Evolutionary conservation across 805 yeast genomes (phyloP).

Genomic region (Sugiyamaella floridensis): DNA sequence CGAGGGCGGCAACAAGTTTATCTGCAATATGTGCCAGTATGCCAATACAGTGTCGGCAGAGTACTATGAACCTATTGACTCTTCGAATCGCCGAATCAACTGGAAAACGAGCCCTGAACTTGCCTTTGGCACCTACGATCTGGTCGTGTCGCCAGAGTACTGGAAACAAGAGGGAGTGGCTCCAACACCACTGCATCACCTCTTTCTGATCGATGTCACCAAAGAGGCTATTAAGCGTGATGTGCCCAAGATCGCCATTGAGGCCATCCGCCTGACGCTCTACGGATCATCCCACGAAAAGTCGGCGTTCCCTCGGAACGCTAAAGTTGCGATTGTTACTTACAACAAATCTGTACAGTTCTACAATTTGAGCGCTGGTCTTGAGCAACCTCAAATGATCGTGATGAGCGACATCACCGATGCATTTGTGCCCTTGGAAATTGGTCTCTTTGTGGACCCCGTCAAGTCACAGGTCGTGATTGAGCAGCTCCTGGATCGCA

Average conservation of each 20-base stretch:
- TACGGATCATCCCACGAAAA: constrained; percentile 26
- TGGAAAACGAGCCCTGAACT: constrained; percentile 64
- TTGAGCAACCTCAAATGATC: constrained; percentile 51
- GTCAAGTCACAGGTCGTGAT: constrained; percentile 55
- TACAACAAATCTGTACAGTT: constrained; percentile 69
- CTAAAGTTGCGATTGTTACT: constrained; percentile 63
- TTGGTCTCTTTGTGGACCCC: constrained; percentile 77
- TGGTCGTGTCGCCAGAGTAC: constrained; percentile 68
- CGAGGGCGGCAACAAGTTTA: constrained; percentile 52
- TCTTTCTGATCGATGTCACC: constrained; percentile 67
- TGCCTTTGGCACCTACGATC: constrained; percentile 76
- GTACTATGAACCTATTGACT: constrained; percentile 57
- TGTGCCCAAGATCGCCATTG: constrained; percentile 57
- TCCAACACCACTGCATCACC: constrained; percentile 53
- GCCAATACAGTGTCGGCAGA: constrained; percentile 62
- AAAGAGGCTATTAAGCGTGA: constrained; percentile 52
- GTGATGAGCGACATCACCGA: constrained; percentile 66
- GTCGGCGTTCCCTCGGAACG: constrained; percentile 35
- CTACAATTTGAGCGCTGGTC: constrained; percentile 53
- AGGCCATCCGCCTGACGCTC: constrained; percentile 57
- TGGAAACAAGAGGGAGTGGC: constrained; percentile 38
- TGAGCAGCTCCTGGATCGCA: constrained; percentile 56
- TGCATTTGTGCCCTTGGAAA: constrained; percentile 71
- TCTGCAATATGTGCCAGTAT: constrained; percentile 83
- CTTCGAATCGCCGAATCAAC: constrained; percentile 58